Conservation (phyloP, 2,329 filamentous ascomycete genomes). For the Diaporthe aspalathi region DNA sequence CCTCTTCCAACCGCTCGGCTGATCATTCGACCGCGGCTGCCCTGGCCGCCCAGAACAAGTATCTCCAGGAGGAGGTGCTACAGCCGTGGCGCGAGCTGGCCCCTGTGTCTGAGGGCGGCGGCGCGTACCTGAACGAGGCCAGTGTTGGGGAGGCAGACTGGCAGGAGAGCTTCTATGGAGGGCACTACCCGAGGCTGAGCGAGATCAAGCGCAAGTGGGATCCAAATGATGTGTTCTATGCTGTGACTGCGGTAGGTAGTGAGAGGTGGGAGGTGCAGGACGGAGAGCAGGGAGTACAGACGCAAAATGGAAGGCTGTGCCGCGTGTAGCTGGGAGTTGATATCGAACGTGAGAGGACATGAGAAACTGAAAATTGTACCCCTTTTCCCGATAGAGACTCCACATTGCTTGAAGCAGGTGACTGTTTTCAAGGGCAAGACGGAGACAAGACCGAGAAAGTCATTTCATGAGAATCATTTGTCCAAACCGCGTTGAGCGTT, state of each 20-base stretch:
- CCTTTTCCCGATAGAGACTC: too few relatives aligned
- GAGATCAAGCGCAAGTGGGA: conserved; percentile 48
- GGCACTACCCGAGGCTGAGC: conserved; percentile 45
- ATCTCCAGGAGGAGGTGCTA: conserved; percentile 41
- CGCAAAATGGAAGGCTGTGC: conserved; percentile 28
- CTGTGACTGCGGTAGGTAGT: conserved; percentile 46
- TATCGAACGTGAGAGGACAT: not conserved
- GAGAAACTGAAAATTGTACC: too few relatives aligned
- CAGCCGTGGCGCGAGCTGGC: conserved; percentile 42
- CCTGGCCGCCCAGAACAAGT: not conserved
- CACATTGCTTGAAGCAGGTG: too few relatives aligned
- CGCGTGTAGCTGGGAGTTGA: not conserved
- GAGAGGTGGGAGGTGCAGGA: conserved; percentile 52
- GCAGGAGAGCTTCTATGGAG: conserved; percentile 47
- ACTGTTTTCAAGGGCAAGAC: too few relatives aligned
- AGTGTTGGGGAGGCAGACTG: conserved; percentile 49
- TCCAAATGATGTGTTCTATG: conserved; percentile 47
- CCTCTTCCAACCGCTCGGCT: conserved; percentile 43
- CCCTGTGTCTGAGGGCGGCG: conserved; percentile 44
- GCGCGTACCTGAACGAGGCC: conserved; percentile 48
- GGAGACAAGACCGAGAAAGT: not conserved
- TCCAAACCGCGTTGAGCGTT: not conserved
- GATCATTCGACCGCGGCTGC: conserved; percentile 34
- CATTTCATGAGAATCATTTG: not conserved
- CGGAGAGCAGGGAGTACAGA: conserved; percentile 11